Base-by-base conservation (phyloP, 495 filamentous ascomycete species). In the Friedmanniomyces endolithicus region DNA sequence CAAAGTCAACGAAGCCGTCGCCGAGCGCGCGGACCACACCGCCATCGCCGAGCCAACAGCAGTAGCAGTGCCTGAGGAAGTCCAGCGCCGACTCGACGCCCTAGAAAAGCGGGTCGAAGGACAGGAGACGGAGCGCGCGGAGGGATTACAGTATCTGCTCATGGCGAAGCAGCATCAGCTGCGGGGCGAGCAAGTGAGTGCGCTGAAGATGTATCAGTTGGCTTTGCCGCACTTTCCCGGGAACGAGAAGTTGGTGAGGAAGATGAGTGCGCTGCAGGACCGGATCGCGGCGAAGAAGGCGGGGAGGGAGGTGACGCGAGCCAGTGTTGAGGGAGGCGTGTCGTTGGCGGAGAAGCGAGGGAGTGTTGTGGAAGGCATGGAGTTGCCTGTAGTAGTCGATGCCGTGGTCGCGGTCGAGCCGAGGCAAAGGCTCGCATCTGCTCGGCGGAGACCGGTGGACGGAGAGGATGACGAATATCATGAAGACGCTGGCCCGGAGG, bases 161-260 rank as follows among this genome's bases (percentile, higher is more conserved):
- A 90, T 94, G 79, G 92, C 88, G 0, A 88, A 92, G 58, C 88
- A 96, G 62, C 88, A 95, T 59, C 86, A 86, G 56, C 85, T 83
- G 24, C 75, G 83, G 0, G 88, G 88, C 0, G 87, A 96, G 56
- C 80, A 90, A 44, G 70, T 71, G 3, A 86, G 79, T 23, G 88
- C 90, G 0, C 66, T 98, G 60, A 83, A 76, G 62, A 89, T 94
- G 82, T 96, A 94, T 58, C 82, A 88, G 64, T 71, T 87, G 34
- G 92, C 92, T 1, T 68, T 86, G 29, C 82, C 85, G 0, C 89
- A 81, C 66, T 98, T 98, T 63, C 92, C 90, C 0, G 80, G 83
- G 1, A 92, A 96, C 63, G 73, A 79, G 44, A 96, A 92, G 66
- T 75, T 98, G 14, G 68, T 76, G 20, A 68, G 70, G 41, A 96